Evolutionary conservation across 768 basidiomycete genomes (phyloP).

Genomic region (Suillus plorans): DNA sequence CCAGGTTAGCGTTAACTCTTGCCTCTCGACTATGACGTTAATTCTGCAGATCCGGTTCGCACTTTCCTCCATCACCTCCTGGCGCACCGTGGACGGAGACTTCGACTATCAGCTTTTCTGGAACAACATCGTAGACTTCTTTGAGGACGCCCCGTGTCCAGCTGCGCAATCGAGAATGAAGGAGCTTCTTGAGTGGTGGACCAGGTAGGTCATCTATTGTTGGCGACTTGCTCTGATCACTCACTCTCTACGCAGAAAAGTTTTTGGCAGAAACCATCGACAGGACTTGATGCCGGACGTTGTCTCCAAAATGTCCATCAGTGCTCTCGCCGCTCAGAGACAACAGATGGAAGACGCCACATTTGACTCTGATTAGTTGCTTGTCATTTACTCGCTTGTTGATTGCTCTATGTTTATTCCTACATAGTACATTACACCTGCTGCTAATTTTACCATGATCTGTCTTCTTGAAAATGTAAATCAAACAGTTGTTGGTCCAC

Average conservation of each 20-base stretch:
- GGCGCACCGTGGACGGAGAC: constrained; percentile 7
- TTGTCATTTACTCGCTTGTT: no score
- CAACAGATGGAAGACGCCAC: not conserved
- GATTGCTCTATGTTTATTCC: no score
- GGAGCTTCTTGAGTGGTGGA: constrained; percentile 15
- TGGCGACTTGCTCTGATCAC: not conserved
- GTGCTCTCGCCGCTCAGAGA: not conserved
- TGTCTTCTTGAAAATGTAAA: no score
- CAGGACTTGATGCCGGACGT: not conserved
- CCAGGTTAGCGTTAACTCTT: no score
- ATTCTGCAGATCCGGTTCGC: constrained; percentile 5
- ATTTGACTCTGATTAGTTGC: not conserved
- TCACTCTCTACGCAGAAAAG: not conserved
- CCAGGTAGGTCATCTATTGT: constrained; percentile 5
- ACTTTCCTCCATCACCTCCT: constrained; percentile 10
- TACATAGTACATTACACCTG: no score
- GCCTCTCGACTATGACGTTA: no score
- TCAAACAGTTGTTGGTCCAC: no score
- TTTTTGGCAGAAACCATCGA: not conserved
- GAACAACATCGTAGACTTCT: constrained; percentile 15
- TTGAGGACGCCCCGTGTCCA: constrained; percentile 9
- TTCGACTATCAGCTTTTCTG: constrained; percentile 17
- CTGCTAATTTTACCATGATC: no score
- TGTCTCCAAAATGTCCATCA: not conserved
- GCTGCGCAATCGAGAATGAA: not conserved